Conservation (phyloP, 2,329 filamentous ascomycete species). For the Fusarium oxysporum region DNA sequence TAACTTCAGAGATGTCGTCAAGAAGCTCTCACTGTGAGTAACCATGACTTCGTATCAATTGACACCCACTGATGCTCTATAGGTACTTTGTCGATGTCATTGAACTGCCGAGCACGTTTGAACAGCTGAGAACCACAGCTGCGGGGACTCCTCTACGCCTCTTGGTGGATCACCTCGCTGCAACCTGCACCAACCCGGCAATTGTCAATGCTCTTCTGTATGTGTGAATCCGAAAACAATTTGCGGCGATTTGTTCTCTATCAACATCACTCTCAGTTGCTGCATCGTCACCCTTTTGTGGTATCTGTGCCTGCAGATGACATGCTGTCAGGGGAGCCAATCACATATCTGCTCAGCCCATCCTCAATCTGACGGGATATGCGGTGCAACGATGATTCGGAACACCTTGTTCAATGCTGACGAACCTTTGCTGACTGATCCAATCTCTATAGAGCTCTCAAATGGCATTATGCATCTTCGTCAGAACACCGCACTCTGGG, state of each 20-base stretch:
- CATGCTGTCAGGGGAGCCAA: conserved; percentile 24
- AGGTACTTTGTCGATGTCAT: conserved; percentile 74
- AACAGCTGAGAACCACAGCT: conserved; percentile 76
- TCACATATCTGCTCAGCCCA: conserved; percentile 7
- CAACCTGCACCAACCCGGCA: conserved; percentile 73
- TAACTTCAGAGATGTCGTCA: conserved; percentile 71
- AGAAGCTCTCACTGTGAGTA: conserved; percentile 72
- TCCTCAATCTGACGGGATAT: conserved; percentile 14
- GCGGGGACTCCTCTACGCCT: conserved; percentile 68
- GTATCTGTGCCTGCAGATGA: conserved; percentile 23
- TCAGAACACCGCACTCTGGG: conserved; percentile 74
- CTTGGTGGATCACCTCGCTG: conserved; percentile 73
- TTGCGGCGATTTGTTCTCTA: background rate
- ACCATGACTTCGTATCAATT: background rate
- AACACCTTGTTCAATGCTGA: background rate
- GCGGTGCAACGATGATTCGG: conserved; percentile 9
- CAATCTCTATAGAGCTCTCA: conserved; percentile 69
- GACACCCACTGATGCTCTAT: conserved; percentile 1
- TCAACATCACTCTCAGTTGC: background rate
- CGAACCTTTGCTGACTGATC: conserved; percentile 17
- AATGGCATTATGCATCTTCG: conserved; percentile 77
- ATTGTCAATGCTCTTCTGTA: conserved; percentile 80
- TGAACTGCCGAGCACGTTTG: conserved; percentile 75
- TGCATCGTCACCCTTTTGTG: background rate
- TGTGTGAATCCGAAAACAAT: conserved; percentile 49